These are phyloP conservation scores for Pleurotus cornucopiae DNA, from an alignment of 768 basidiomycete species.

Conservation along the genomic window DNA sequence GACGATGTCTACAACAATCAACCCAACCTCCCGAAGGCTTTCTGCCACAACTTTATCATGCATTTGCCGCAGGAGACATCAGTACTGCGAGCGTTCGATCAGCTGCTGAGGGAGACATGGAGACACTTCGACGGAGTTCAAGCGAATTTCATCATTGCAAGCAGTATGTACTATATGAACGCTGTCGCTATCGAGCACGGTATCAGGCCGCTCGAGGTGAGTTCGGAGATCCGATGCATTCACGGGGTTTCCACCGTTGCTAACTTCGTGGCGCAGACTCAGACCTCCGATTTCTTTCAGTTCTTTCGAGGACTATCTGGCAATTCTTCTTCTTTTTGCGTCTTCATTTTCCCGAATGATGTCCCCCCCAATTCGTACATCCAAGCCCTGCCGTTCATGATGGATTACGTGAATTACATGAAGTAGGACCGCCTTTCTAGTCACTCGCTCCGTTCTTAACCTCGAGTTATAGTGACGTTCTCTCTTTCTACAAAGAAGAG, in stretches of 20 bases:
- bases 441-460: too few species aligned
- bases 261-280: not conserved
- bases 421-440: not conserved
- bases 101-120: not conserved
- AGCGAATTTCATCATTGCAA: slow-evolving; percentile 4
- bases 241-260: not conserved
- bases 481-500: slow-evolving; percentile 9
- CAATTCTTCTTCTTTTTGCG: not conserved
- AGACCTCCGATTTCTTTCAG: not conserved
- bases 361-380: not conserved
- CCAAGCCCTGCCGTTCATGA: not conserved
- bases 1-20: slow-evolving; percentile 1
- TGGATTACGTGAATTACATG: not conserved
- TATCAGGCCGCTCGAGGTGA: too few species aligned
- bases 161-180: not conserved
- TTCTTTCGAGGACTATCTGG: slow-evolving; percentile 2
- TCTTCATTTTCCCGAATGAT: slow-evolving; percentile 2
- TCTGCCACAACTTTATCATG: slow-evolving; percentile 1
- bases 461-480: not conserved
- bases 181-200: not conserved
- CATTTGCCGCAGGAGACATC: not conserved
- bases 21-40: not conserved
- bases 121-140: not conserved
- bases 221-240: not conserved
- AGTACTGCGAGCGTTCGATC: not conserved